Conservation (phyloP, 768 basidiomycete species). For the Mycena crocata region DNA sequence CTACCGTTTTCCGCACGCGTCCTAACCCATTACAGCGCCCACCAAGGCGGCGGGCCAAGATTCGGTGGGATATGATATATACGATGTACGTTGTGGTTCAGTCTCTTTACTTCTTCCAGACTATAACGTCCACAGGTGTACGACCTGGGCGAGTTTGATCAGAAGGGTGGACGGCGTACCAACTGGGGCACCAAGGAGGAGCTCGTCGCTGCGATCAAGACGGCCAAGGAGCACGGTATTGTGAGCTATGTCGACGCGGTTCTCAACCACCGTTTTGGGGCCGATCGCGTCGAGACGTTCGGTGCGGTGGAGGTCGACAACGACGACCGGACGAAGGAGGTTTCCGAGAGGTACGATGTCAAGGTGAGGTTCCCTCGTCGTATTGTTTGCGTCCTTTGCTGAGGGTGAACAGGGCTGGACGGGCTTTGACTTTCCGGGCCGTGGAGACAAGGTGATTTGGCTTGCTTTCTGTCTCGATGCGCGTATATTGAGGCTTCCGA, state of each 20-base stretch:
- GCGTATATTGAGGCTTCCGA: not conserved
- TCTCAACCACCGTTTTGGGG: constrained; percentile 72
- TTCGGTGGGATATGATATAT: constrained; percentile 40
- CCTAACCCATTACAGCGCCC: constrained; percentile 31
- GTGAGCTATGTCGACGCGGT: constrained; percentile 74
- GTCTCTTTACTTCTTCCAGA: no score
- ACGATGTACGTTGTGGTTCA: constrained; percentile 53
- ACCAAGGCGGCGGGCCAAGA: constrained; percentile 40
- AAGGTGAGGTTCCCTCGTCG: constrained; percentile 8
- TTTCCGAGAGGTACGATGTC: constrained; percentile 36
- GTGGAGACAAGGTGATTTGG: constrained; percentile 61
- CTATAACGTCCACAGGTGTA: no score
- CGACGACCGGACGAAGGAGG: constrained; percentile 47
- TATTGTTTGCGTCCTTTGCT: not conserved
- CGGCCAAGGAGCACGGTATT: constrained; percentile 64
- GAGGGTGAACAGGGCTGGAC: constrained; percentile 63
- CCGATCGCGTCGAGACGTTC: constrained; percentile 70
- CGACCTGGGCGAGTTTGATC: constrained; percentile 63
- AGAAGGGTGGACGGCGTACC: constrained; percentile 64
- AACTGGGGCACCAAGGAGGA: constrained; percentile 81
- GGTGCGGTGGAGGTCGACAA: constrained; percentile 66
- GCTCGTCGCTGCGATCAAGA: constrained; percentile 60
- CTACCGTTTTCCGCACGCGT: not conserved
- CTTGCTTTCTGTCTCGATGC: not conserved
- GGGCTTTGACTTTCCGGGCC: constrained; percentile 70